Evolutionary conservation across 345 rosid species (phyloP).

Genomic region (Rhizophora mangle): DNA sequence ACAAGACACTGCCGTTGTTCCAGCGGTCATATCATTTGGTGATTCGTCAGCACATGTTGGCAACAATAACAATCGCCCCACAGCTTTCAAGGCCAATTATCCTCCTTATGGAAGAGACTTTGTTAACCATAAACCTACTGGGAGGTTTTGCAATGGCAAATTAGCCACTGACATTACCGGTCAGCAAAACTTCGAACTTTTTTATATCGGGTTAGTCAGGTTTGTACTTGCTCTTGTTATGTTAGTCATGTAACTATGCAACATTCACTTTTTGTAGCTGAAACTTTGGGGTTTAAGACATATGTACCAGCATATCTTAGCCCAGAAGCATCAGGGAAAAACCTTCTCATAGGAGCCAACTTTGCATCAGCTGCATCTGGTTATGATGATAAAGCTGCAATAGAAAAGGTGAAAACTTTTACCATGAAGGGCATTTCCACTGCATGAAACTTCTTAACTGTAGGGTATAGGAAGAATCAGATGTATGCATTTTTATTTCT

Average conservation of each 20-base stretch:
- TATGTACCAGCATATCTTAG: constrained; percentile 82
- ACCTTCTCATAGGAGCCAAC: constrained; percentile 89
- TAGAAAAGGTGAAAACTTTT: constrained; percentile 38
- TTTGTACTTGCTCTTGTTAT: not conserved
- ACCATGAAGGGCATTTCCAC: too few species aligned
- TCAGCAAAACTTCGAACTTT: constrained; percentile 14
- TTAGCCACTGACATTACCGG: constrained; percentile 85
- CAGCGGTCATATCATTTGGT: constrained; percentile 74
- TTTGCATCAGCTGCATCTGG: constrained; percentile 98
- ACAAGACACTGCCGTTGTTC: constrained; percentile 61
- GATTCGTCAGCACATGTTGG: constrained; percentile 94
- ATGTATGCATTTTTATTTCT: too few species aligned
- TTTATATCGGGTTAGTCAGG: not conserved
- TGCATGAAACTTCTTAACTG: too few species aligned
- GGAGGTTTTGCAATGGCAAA: constrained; percentile 94
- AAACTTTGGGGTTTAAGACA: constrained; percentile 72
- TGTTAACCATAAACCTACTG: constrained; percentile 59
- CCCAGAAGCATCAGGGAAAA: constrained; percentile 82
- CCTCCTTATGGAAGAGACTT: constrained; percentile 98
- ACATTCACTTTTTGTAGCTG: constrained; percentile 48
- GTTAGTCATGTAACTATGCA: not conserved
- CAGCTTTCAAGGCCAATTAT: constrained; percentile 74
- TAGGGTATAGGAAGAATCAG: too few species aligned
- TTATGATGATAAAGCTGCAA: constrained; percentile 72
- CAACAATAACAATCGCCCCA: constrained; percentile 80